Evolutionary conservation across 805 yeast genomes (phyloP), one percentile per base, ranked within the genome.

Genomic region (Kazachstania kunashirensis): DNA sequence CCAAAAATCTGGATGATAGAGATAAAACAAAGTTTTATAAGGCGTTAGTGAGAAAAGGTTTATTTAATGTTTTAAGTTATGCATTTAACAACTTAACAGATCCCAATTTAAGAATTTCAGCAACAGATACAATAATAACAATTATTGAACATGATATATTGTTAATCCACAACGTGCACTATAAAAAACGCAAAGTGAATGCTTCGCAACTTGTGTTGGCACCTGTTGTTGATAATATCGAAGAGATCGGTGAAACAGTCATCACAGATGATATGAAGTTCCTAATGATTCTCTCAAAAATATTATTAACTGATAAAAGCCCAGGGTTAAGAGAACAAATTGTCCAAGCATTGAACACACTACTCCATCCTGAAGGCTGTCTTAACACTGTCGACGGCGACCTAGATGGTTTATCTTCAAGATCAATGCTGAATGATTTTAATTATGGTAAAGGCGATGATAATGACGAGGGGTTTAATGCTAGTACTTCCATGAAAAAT

Each of bases 141-240:
- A 77, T 86, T 4, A 79, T 88, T 18, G 96, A 88, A 41, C 89
- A 83, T 47, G 95, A 86, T 50, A 78, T 83, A 8, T 56, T 83
- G 28, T 57, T 83, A 28, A 75, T 84, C 25, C 62, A 60, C 39
- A 57, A 53, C 24, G 51, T 49, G 15, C 54, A 48, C 34, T 48
- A 41, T 25, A 54, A 54, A 38, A 44, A 39, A 24, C 12, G 27
- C 9, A 23, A 28, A 24, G 32, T 17, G 12, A 13, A 29, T 19
- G 12, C 23, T 12, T 9, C 15, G 12, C n/a, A 23, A 13, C 17
- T n/a, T 12, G 12, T 15, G 5, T 15, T 15, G 7, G 11, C 18
- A 17, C 31, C 21, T 12, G 29, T 16, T n/a, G 13, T 35, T 10
- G 34, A 37, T 16, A 43, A 33, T 20, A 6, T 31, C 4, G 29